phyloP scores from a whole-genome alignment of 345 rosid genomes.

The Hirschfeldia incana region DNA sequence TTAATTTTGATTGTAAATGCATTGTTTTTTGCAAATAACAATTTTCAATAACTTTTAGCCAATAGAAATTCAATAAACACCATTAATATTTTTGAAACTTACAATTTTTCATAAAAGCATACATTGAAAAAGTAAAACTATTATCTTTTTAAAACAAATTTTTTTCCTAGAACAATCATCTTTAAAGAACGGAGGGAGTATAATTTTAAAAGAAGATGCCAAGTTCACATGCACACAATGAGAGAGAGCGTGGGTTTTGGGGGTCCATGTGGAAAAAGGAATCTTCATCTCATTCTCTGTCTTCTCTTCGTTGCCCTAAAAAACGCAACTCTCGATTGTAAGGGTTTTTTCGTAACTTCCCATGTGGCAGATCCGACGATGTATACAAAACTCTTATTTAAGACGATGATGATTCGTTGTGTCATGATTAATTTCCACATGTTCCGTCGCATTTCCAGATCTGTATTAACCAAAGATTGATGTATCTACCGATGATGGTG shows the following conservation, averaged over 20 bases:
- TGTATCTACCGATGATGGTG: slow-evolving; percentile 23
- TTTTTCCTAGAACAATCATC: no score
- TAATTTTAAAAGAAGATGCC: slow-evolving; percentile 29
- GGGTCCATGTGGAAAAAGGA: slow-evolving; percentile 43
- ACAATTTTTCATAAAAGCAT: no score
- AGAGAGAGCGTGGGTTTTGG: slow-evolving; percentile 42
- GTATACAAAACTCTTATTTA: background rate
- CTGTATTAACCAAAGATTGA: slow-evolving; percentile 16
- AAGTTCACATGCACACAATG: slow-evolving; percentile 45
- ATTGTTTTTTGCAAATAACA: no score
- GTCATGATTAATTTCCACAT: slow-evolving; percentile 24
- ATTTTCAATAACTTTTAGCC: no score
- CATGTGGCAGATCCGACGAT: slow-evolving; percentile 35
- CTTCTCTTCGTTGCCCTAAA: slow-evolving; percentile 42
- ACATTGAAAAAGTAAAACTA: no score
- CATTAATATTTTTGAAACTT: no score
- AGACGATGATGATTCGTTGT: slow-evolving; percentile 14
- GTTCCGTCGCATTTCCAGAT: slow-evolving; percentile 35
- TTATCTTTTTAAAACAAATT: no score
- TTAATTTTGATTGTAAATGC: no score
- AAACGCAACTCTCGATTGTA: background rate
- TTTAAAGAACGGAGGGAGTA: no score
- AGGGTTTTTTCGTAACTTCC: slow-evolving; percentile 23
- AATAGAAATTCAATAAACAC: no score
- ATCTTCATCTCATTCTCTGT: slow-evolving; percentile 23